Conservation (phyloP, 371 early-diverging fungal genomes). For the Mortierella sp. region DNA sequence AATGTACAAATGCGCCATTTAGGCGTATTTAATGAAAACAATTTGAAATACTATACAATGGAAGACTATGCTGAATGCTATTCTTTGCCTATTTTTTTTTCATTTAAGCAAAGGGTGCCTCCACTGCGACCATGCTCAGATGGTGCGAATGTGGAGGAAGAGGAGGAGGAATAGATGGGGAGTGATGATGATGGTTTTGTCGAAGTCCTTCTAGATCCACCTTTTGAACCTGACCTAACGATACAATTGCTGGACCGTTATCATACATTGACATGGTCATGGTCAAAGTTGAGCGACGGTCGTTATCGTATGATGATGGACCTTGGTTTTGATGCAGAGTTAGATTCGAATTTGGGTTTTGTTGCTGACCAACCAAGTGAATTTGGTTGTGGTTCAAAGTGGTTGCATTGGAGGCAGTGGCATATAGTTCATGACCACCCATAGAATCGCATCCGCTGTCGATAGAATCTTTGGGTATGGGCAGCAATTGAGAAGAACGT, state of each 20-base stretch:
- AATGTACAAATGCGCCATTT: neutral
- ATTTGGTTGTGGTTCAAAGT: slow-evolving; percentile 21
- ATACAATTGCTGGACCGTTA: slow-evolving; percentile 40
- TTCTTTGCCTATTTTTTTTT: neutral
- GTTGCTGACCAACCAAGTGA: slow-evolving; percentile 9
- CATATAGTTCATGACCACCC: slow-evolving; percentile 30
- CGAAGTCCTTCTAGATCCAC: slow-evolving; percentile 53
- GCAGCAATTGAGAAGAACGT: slow-evolving; percentile 40
- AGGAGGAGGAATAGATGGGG: neutral
- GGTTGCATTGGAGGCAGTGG: slow-evolving; percentile 34
- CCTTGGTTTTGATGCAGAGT: slow-evolving; percentile 1
- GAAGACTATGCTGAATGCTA: neutral
- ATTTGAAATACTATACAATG: neutral
- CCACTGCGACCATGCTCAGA: slow-evolving; percentile 38
- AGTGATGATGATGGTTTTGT: slow-evolving; percentile 34
- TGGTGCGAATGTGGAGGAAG: slow-evolving; percentile 29
- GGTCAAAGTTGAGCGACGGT: slow-evolving; percentile 1
- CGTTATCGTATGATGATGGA: slow-evolving; percentile 12
- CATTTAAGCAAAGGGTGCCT: slow-evolving; percentile 32
- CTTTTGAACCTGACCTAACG: slow-evolving; percentile 44
- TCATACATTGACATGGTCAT: slow-evolving; percentile 35
- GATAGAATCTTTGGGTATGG: slow-evolving; percentile 29
- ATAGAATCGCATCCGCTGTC: slow-evolving; percentile 41
- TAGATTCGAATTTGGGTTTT: neutral
- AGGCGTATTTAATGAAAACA: neutral